phyloP scores from a whole-genome alignment of 2,329 filamentous ascomycete species.

The Didymella glomerata region DNA sequence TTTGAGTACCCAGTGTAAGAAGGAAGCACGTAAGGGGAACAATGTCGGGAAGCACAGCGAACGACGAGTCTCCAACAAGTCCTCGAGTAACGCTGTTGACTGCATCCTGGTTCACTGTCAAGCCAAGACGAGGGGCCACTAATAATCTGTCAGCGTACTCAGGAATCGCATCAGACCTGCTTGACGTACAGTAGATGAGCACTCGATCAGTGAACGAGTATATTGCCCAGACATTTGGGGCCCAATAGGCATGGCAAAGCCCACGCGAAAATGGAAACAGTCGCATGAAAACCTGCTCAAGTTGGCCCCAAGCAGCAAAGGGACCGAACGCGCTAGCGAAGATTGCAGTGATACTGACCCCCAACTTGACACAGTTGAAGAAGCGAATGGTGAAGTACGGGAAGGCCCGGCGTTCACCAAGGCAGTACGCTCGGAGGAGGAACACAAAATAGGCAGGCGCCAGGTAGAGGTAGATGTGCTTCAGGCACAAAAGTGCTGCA shows the following conservation, averaged over 20 bases:
- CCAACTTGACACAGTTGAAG: constrained; percentile 84
- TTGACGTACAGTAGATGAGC: constrained; percentile 75
- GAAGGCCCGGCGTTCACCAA: constrained; percentile 79
- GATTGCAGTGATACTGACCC: constrained; percentile 72
- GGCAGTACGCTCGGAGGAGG: constrained; percentile 86
- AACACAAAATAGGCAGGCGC: constrained; percentile 96
- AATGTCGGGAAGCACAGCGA: constrained; percentile 90
- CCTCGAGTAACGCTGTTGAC: constrained; percentile 90
- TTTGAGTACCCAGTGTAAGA: constrained; percentile 83
- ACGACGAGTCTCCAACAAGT: constrained; percentile 90
- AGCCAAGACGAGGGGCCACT: constrained; percentile 83
- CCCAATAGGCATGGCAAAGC: constrained; percentile 98
- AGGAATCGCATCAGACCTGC: neutral
- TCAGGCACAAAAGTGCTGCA: constrained; percentile 86
- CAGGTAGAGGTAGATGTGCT: constrained; percentile 97
- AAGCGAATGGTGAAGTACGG: constrained; percentile 72
- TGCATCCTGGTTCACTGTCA: constrained; percentile 76
- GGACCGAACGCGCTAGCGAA: constrained; percentile 88
- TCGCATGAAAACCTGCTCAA: constrained; percentile 81
- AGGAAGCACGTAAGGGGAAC: constrained; percentile 81
- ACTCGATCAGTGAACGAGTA: constrained; percentile 91
- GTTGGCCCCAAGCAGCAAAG: constrained; percentile 81
- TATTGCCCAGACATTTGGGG: constrained; percentile 94
- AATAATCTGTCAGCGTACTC: constrained; percentile 32
- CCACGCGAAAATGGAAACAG: constrained; percentile 95